These are phyloP conservation scores for Glycyrrhiza uralensis DNA, from an alignment of 306 rosid genomes.

Conservation along the genomic window DNA sequence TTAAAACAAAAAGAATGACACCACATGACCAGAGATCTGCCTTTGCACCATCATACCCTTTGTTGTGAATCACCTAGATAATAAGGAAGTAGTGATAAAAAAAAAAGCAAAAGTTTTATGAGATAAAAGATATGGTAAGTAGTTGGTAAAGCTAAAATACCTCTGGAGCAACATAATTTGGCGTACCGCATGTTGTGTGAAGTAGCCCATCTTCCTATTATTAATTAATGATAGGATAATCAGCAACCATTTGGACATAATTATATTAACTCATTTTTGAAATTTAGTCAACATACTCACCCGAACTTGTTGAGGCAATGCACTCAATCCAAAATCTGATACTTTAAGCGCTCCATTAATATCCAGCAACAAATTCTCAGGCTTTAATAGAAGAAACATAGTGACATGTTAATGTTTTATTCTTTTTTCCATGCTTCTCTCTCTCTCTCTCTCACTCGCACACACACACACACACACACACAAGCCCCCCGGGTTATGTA, in stretches of 20 bases:
- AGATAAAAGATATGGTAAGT: conserved; percentile 5
- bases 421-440: neutral
- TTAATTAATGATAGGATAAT: conserved; percentile 12
- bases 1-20: conserved; percentile 80
- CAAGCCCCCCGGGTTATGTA: neutral
- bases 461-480: neutral
- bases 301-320: conserved; percentile 90
- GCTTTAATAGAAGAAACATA: conserved; percentile 49
- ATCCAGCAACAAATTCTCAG: conserved; percentile 88
- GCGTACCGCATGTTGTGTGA: conserved; percentile 96
- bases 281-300: conserved; percentile 52
- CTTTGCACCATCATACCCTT: conserved; percentile 91
- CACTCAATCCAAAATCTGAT: conserved; percentile 97
- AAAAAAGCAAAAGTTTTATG: neutral
- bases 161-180: conserved; percentile 99
- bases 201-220: conserved; percentile 86
- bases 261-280: neutral
- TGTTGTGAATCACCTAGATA: conserved; percentile 77
- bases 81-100: conserved; percentile 27
- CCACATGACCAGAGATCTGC: conserved; percentile 99
- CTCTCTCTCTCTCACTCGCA: neutral
- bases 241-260: neutral
- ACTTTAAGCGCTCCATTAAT: conserved; percentile 69
- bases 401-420: conserved; percentile 14
- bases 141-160: conserved; percentile 40